Base-by-base conservation (phyloP, 495 filamentous ascomycete species). In the Neurospora intermedia region DNA sequence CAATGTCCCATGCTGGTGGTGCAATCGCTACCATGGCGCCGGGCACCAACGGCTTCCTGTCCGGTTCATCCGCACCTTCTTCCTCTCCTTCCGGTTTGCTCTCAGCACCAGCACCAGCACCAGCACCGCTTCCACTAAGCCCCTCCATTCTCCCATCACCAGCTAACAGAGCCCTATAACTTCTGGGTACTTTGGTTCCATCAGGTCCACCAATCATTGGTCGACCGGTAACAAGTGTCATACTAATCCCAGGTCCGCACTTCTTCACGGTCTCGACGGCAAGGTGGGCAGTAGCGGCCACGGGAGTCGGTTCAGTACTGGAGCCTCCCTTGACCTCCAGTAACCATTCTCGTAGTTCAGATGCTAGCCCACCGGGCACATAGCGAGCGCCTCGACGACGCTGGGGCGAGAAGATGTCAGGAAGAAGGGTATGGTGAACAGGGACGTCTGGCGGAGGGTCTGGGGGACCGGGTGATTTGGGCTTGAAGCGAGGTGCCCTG, bases 271-370 rank as follows among this genome's bases (percentile, higher is more conserved):
- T 73, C 3, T 81, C 78, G 7, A 82, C 77, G 0, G 69, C 41
- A 8, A 85, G 70, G 72, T 73, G 70, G 69, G 73, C 16, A 73
- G 70, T 66, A 43, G 70, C 35, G 43, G 69, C 45, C 39, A 69
- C 69, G 11, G 66, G 41, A 18, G 20, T 40, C 10, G 71, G 72
- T n/a, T 73, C 76, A 3, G 73, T 71, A 2, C 77, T 74, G 0
- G 76, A 75, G 20, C 75, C 76, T 0, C 76, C 78, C 75, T 84
- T 84, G 42, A 83, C 78, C 42, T 83, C 82, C 10, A 84, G 80
- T 42, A 86, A 80, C 85, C 84, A 86, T 69, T 83, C 80, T 18
- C 84, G 80, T 4, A 86, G 73, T 72, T 83, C 81, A 4, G 82
- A 77, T 3, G 85, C 85, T 11, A 86, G 77, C 0, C 85, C 85